phyloP scores from a whole-genome alignment of 202 grass and related monocot genomes.

The Setaria italica region DNA sequence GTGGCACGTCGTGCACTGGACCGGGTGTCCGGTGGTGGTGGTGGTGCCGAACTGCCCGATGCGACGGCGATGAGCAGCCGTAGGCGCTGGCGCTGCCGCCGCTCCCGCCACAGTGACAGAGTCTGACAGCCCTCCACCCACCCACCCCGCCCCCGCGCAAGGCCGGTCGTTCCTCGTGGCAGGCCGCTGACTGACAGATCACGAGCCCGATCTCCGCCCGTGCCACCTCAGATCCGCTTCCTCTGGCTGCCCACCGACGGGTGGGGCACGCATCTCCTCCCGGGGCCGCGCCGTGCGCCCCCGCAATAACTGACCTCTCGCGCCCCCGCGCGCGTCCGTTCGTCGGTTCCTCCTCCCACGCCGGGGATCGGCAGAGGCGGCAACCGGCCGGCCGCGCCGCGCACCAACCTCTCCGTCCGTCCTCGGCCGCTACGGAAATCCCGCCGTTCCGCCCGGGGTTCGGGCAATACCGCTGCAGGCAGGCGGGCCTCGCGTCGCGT shows the following conservation, averaged over 20 bases:
- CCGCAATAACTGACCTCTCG: slow-evolving; percentile 17
- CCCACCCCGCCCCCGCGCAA: not conserved
- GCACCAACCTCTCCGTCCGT: not conserved
- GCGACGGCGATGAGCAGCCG: not conserved
- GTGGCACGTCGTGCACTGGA: not conserved
- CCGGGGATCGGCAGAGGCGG: not conserved
- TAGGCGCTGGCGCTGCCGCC: slow-evolving; percentile 4
- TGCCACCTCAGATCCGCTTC: slow-evolving; percentile 34
- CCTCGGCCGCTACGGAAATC: not conserved
- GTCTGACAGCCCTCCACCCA: slow-evolving; percentile 26
- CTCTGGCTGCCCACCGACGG: not conserved
- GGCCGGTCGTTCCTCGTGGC: slow-evolving; percentile 1
- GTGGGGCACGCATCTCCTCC: slow-evolving; percentile 14
- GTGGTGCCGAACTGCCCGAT: too few species aligned
- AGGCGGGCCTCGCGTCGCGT: not conserved
- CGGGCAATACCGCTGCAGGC: slow-evolving; percentile 18
- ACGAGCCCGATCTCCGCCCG: not conserved
- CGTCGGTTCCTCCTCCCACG: slow-evolving; percentile 1
- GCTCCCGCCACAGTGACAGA: not conserved
- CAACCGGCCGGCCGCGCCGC: not conserved
- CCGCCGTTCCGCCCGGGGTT: slow-evolving; percentile 16
- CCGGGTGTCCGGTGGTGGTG: too few species aligned
- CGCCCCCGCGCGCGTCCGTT: not conserved
- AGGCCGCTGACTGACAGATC: slow-evolving; percentile 8
- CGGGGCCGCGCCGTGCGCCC: slow-evolving; percentile 24